These are phyloP conservation scores for Taphrina populina DNA, from an alignment of 1,139 yeast species.

Conservation along the genomic window DNA sequence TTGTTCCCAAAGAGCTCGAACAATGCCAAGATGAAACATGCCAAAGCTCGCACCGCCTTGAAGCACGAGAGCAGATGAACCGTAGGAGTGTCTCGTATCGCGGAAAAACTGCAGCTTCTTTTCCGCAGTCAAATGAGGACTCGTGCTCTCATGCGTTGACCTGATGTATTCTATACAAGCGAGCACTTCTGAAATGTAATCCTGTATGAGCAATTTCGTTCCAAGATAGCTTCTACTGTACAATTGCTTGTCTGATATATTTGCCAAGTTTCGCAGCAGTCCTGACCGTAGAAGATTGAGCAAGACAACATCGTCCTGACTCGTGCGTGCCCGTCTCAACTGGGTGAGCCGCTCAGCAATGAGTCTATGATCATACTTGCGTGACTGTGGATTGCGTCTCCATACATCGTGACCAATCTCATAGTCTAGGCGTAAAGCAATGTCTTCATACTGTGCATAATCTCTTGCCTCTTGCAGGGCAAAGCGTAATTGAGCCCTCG, in stretches of 20 bases:
- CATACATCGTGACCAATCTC: conserved; percentile 38
- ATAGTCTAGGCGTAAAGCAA: conserved; percentile 22
- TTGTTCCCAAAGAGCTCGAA: conserved; percentile 71
- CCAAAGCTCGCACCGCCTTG: conserved; percentile 98
- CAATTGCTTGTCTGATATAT: conserved; percentile 74
- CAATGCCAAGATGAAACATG: conserved; percentile 84
- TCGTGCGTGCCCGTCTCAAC: conserved; percentile 61
- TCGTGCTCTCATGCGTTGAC: conserved; percentile 48
- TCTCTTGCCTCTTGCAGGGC: conserved; percentile 11
- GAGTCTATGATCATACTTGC: conserved; percentile 77
- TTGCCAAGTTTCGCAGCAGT: conserved; percentile 82
- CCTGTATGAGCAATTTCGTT: conserved; percentile 78
- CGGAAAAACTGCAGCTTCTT: conserved; percentile 67
- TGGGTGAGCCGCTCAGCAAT: conserved; percentile 71
- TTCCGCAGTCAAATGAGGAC: conserved; percentile 42
- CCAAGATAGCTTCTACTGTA: conserved; percentile 58
- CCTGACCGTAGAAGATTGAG: conserved; percentile 79
- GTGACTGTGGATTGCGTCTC: conserved; percentile 82
- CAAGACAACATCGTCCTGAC: conserved; percentile 58
- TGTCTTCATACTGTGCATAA: conserved; percentile 28
- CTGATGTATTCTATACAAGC: conserved; percentile 48
- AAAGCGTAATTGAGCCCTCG: conserved; percentile 4
- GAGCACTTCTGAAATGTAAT: conserved; percentile 76
- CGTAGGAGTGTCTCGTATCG: conserved; percentile 87
- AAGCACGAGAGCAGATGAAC: conserved; percentile 85